Base-by-base conservation (phyloP, 2,329 filamentous ascomycete genomes). In the Thermomyces lanuginosus region DNA sequence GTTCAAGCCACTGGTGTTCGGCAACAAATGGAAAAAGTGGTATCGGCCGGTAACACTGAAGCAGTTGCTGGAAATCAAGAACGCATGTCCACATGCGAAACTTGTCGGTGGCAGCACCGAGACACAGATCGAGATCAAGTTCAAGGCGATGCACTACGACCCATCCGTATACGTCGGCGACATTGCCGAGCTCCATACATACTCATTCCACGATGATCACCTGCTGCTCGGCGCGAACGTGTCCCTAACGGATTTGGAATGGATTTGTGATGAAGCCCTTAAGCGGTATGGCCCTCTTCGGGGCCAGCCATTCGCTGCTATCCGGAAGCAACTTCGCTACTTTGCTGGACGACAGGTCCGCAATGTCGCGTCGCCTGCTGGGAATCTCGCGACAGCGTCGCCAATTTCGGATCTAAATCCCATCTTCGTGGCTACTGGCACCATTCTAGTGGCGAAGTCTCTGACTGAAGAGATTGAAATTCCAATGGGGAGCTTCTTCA, bases 101-200 rank as follows among this genome's bases (percentile, higher is more conserved):
- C 72, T 98, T 34, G 92, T 98, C 34, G 86, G 83, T 26, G 89
- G 89, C 34, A 92, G 83, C 48, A 92, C 84, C 2, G 89, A 98
- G 53, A 95, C 86, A 0, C 89, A 95, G 53, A 95, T 98, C 34
- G 89, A 98, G 55, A 79, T 91, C 57, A 93, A 92, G 55, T 95
- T 98, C 67, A 95, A 95, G 58, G 82, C 76, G 1, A 70, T 92
- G 62, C 69, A 83, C 41, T 95, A 95, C 47, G 76, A 76, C 3
- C 72, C 80, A 1, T 93, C 84, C 0, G 79, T 98, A 0, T 95
- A 77, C 39, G 79, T 95, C 6, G 84, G 86, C 7, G 89, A 98
- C 43, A 92, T 98, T 32, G 62, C 80, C 1, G 89, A 95, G 53
- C 58, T 98, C 31, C 67, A 82, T 8, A 76, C 84, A 38, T 95